phyloP scores from a whole-genome alignment of 768 basidiomycete genomes.

The Clitopilus passeckerianus region DNA sequence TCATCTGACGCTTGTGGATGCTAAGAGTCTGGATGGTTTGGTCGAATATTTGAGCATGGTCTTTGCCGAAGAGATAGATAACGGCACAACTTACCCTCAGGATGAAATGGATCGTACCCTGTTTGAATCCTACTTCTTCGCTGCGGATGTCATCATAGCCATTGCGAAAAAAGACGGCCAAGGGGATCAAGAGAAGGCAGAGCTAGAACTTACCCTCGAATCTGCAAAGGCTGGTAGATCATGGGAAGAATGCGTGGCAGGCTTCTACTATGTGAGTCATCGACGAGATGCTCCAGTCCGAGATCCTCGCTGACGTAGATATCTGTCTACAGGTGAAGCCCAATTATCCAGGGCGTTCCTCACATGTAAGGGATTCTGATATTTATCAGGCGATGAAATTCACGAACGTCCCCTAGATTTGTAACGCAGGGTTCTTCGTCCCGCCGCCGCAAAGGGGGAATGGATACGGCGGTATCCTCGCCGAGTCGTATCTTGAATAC shows the following conservation, averaged over 20 bases:
- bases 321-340: slow-evolving; percentile 55
- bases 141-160: slow-evolving; percentile 71
- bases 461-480: slow-evolving; percentile 69
- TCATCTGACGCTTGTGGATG: slow-evolving; percentile 42
- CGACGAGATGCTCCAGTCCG: slow-evolving; percentile 5
- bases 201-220: slow-evolving; percentile 29
- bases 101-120: slow-evolving; percentile 49
- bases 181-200: slow-evolving; percentile 17
- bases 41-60: slow-evolving; percentile 51
- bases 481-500: slow-evolving; percentile 74
- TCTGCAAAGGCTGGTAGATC: slow-evolving; percentile 39
- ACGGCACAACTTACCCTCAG: slow-evolving; percentile 84
- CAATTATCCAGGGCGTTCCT: slow-evolving; percentile 87
- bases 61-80: slow-evolving; percentile 72
- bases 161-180: slow-evolving; percentile 28
- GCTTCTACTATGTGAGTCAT: slow-evolving; percentile 69
- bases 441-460: slow-evolving; percentile 54
- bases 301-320: neutral
- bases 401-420: slow-evolving; percentile 44
- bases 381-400: neutral
- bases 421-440: slow-evolving; percentile 88
- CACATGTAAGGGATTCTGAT: slow-evolving; percentile 56
- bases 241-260: slow-evolving; percentile 71
- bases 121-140: slow-evolving; percentile 77
- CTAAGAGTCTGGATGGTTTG: slow-evolving; percentile 40